Evolutionary conservation across 345 rosid genomes (phyloP).

Genomic region (Eucalyptus sp.): DNA sequence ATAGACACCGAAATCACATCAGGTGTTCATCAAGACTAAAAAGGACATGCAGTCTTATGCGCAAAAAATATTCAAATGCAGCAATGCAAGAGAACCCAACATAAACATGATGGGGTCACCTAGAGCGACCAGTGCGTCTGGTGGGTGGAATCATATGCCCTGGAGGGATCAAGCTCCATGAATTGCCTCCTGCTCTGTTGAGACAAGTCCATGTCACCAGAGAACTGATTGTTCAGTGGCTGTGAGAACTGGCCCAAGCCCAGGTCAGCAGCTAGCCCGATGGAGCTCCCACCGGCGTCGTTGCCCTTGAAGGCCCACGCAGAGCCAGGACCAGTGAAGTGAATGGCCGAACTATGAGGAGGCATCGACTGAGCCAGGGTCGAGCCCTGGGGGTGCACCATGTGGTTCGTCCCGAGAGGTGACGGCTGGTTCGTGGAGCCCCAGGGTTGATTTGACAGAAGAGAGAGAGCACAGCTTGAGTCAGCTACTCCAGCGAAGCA

Average conservation of each 20-base stretch:
- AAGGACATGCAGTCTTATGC: neutral
- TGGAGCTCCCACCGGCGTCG: slow-evolving; percentile 15
- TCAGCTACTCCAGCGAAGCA: slow-evolving; percentile 56
- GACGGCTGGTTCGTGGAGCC: slow-evolving; percentile 24
- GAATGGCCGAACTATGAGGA: slow-evolving; percentile 29
- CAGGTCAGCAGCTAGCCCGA: slow-evolving; percentile 31
- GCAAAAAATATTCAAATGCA: neutral
- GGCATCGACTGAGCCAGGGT: neutral
- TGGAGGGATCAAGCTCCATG: slow-evolving; percentile 42
- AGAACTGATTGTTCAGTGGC: slow-evolving; percentile 25
- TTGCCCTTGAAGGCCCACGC: slow-evolving; percentile 25
- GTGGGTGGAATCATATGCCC: slow-evolving; percentile 46
- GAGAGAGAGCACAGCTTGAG: slow-evolving; percentile 99
- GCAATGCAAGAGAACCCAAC: neutral
- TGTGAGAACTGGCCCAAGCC: slow-evolving; percentile 41
- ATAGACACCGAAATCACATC: neutral
- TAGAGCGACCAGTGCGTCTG: slow-evolving; percentile 66
- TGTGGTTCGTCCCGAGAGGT: slow-evolving; percentile 20
- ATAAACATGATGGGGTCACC: neutral
- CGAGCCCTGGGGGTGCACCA: neutral
- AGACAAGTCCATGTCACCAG: slow-evolving; percentile 40
- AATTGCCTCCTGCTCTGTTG: slow-evolving; percentile 47
- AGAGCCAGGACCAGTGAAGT: neutral
- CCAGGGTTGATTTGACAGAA: slow-evolving; percentile 97
- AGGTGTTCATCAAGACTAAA: neutral